phyloP scores from a whole-genome alignment of 305 asterid species.

The Salvia sclarea region DNA sequence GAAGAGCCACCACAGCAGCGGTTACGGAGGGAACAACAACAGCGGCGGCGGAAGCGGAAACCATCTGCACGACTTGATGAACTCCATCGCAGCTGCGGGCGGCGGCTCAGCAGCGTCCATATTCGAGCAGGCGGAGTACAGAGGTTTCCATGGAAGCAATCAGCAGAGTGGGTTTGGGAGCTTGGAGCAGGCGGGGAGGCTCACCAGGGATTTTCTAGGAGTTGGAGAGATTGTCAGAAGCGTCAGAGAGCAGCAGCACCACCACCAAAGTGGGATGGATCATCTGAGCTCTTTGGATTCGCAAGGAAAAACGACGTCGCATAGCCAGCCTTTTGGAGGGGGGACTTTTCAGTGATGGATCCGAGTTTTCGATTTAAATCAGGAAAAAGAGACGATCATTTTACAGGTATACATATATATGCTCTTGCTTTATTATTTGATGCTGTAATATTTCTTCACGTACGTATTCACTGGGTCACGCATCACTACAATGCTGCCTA shows the following conservation, averaged over 20 bases:
- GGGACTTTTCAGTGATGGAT: slow-evolving; percentile 43
- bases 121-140: slow-evolving; percentile 39
- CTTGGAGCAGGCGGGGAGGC: slow-evolving; percentile 54
- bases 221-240: slow-evolving; percentile 71
- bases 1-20: slow-evolving; percentile 34
- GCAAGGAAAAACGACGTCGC: slow-evolving; percentile 44
- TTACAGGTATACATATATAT: slow-evolving; percentile 15
- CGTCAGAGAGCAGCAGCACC: slow-evolving; percentile 43
- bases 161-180: slow-evolving; percentile 34
- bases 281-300: slow-evolving; percentile 44
- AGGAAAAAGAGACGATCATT: neutral
- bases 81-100: slow-evolving; percentile 29
- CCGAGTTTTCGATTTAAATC: neutral
- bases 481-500: neutral
- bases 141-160: slow-evolving; percentile 34
- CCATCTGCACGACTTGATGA: slow-evolving; percentile 55
- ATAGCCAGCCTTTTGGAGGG: slow-evolving; percentile 54
- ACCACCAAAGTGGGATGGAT: slow-evolving; percentile 38
- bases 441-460: no score
- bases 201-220: slow-evolving; percentile 84
- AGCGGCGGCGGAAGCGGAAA: slow-evolving; percentile 24
- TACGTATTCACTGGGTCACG: no score
- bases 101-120: slow-evolving; percentile 38
- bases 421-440: no score
- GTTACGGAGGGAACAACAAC: slow-evolving; percentile 32